Base-by-base conservation (phyloP, 805 yeast species). In the Priceomyces castillae region DNA sequence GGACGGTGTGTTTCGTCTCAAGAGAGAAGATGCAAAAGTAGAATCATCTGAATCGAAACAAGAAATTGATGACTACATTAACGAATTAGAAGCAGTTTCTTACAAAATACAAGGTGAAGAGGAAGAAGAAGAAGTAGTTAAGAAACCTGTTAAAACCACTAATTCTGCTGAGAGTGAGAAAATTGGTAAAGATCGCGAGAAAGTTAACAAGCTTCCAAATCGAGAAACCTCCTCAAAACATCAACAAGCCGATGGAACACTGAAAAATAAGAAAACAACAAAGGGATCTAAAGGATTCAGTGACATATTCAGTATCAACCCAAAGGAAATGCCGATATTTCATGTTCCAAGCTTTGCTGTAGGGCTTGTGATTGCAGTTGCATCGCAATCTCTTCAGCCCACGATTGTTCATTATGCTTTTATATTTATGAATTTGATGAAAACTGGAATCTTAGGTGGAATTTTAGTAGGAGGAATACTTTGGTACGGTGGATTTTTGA, bases 1-100 rank as follows among this genome's bases (percentile, higher is more conserved):
- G 4, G 73, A 67, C 48, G 73, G 73, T 3, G 69, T 66, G 12
- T 67, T 63, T 44, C 53, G 71, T 12, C 50, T 66, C 33, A 64
- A 64, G 45, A 60, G 60, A 40, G 57, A 54, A n/a, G 39, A 31
- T 14, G 39, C 34, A 15, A 20, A 30, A 10, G 31, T 15, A 10
- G 40, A 33, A 10, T 42, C 41, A n/a, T 37, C 39, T 19, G 48
- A 43, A 22, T 30, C 17, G 34, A 56, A 56, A 38, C 42, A 57
- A 34, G 53, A 57, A 14, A 58, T 53, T 12, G 62, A 59, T 44
- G 56, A 53, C 43, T 51, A 55, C 45, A 44, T 61, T 15, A 65
- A 65, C 44, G 71, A 66, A 40, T 54, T 66, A 17, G 50, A 57
- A 25, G 65, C 56, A 19, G 64, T 68, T 43, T 57, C 69, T 1